Evolutionary conservation across 768 basidiomycete species (phyloP).

Genomic region (Tulasnella sp.): DNA sequence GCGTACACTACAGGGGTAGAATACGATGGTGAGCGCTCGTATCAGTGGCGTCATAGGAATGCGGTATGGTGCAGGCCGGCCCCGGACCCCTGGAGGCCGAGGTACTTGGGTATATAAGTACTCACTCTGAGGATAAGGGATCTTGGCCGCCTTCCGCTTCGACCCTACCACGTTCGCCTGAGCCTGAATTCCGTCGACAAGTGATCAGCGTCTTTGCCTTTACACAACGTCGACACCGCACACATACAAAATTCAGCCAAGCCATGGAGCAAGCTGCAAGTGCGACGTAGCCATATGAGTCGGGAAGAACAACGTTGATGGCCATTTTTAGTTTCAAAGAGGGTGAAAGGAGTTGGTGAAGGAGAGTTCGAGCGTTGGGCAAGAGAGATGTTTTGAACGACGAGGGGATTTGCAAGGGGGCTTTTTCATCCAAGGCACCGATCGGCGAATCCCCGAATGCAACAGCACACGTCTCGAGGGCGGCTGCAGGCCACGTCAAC

Average conservation of each 20-base stretch:
- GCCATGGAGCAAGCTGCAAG: slow-evolving; percentile 22
- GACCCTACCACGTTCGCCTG: neutral
- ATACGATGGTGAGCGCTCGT: neutral
- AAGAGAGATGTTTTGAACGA: neutral
- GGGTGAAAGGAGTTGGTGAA: neutral
- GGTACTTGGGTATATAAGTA: neutral
- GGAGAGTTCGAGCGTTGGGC: neutral
- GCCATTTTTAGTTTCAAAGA: neutral
- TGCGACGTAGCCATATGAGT: slow-evolving; percentile 15
- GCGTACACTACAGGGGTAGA: slow-evolving; percentile 14
- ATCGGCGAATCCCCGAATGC: neutral
- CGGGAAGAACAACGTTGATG: slow-evolving; percentile 7
- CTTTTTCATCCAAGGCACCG: neutral
- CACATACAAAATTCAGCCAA: neutral
- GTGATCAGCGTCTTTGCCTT: neutral
- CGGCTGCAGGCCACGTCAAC: neutral
- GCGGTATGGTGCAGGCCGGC: neutral
- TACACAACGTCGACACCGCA: neutral
- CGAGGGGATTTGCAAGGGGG: neutral
- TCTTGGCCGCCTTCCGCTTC: slow-evolving; percentile 10
- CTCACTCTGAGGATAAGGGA: slow-evolving; percentile 25
- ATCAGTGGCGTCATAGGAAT: neutral
- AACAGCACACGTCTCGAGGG: neutral
- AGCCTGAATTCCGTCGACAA: neutral
- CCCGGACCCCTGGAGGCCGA: neutral